These are phyloP conservation scores for Taphrina pruni DNA, from an alignment of 1,139 yeast genomes.

Conservation along the genomic window DNA sequence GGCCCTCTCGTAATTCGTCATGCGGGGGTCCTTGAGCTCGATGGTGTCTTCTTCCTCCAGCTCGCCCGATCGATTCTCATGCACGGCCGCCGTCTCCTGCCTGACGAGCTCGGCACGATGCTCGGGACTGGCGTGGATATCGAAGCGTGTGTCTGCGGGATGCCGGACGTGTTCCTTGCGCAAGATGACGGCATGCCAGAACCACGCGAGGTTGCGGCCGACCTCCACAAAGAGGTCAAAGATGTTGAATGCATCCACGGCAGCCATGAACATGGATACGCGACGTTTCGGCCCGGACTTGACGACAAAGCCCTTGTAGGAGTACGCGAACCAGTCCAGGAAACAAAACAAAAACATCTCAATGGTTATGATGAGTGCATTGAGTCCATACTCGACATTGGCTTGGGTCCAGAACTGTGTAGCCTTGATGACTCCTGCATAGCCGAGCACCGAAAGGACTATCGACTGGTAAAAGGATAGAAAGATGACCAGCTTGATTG, in stretches of 20 bases:
- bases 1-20: slow-evolving; percentile 3
- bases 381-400: slow-evolving; percentile 28
- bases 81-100: slow-evolving; percentile 24
- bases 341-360: slow-evolving; percentile 32
- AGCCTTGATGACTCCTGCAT: slow-evolving; percentile 36
- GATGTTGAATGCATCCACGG: slow-evolving; percentile 26
- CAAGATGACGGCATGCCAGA: slow-evolving; percentile 26
- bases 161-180: slow-evolving; percentile 20
- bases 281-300: slow-evolving; percentile 11
- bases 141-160: slow-evolving; percentile 21
- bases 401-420: slow-evolving; percentile 34
- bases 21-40: slow-evolving; percentile 12
- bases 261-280: slow-evolving; percentile 22
- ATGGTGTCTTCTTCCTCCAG: background rate
- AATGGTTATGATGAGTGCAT: slow-evolving; percentile 22
- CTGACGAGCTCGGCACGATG: slow-evolving; percentile 25
- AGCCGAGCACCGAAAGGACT: slow-evolving; percentile 18
- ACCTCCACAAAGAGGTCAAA: slow-evolving; percentile 31
- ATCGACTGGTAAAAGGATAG: slow-evolving; percentile 25
- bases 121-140: slow-evolving; percentile 14
- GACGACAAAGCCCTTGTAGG: slow-evolving; percentile 22
- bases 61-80: slow-evolving; percentile 1
- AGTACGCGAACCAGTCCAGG: slow-evolving; percentile 28
- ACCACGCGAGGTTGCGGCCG: slow-evolving; percentile 25
- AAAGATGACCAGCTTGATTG: slow-evolving; percentile 32